phyloP scores from a whole-genome alignment of 352 stramenopile genomes.

The Phytophthora colocasiae region DNA sequence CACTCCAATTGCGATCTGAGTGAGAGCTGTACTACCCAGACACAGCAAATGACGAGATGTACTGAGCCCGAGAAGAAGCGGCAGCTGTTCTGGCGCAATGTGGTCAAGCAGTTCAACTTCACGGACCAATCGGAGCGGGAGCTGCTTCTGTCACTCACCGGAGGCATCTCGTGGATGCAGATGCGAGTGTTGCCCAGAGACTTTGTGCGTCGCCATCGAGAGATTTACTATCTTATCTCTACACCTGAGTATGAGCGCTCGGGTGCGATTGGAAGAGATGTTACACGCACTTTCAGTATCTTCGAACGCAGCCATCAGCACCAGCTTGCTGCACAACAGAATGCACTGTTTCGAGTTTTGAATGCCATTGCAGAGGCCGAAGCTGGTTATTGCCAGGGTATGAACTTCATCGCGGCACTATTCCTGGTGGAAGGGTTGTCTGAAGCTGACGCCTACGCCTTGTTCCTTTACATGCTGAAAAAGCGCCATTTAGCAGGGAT shows the following conservation, averaged over 20 bases:
- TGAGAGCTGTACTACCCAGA: constrained; percentile 16
- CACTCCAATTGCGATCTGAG: constrained; percentile 37
- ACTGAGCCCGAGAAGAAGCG: constrained; percentile 42
- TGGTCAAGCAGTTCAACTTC: constrained; percentile 87
- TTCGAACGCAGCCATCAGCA: constrained; percentile 68
- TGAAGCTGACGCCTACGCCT: constrained; percentile 81
- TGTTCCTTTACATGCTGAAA: constrained; percentile 86
- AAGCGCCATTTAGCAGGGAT: constrained; percentile 82
- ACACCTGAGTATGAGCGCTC: constrained; percentile 74
- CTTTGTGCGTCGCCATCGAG: constrained; percentile 76
- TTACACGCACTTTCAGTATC: constrained; percentile 88
- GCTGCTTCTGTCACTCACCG: constrained; percentile 70
- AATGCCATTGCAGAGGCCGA: constrained; percentile 85
- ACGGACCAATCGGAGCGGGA: constrained; percentile 64
- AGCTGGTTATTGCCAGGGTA: constrained; percentile 87
- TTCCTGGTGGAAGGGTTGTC: constrained; percentile 86
- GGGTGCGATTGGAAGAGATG: constrained; percentile 76
- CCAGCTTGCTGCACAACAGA: constrained; percentile 62
- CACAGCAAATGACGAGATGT: constrained; percentile 16
- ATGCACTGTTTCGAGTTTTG: constrained; percentile 75
- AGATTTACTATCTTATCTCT: constrained; percentile 83
- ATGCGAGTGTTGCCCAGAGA: constrained; percentile 51
- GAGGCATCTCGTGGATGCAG: constrained; percentile 71
- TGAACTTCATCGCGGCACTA: constrained; percentile 90
- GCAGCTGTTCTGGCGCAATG: constrained; percentile 77